Evolutionary conservation across 2,329 filamentous ascomycete species (phyloP), one percentile per base, ranked within the genome.

Genomic region (Bipolaris cookei): DNA sequence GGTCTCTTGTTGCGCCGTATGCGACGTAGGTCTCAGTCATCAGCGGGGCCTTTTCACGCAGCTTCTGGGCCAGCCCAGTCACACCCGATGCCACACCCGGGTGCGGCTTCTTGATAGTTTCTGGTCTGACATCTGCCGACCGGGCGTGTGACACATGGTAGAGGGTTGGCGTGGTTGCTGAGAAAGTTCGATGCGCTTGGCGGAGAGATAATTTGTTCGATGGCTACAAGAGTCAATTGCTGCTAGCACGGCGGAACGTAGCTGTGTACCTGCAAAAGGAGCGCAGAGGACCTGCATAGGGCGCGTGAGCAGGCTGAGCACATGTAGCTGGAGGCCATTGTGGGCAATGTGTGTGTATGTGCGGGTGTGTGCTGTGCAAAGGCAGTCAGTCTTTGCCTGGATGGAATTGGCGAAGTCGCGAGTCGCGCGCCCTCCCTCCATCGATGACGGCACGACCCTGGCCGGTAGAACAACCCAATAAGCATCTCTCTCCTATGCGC

Each of bases 1-100:
- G 81, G 56, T 84, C 81, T 78, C 96, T 89, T 23, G 92, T 95
- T 48, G 87, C 86, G 58, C 87, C 88, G 72, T 95, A 90, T 32
- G 92, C 90, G 52, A 90, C 85, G 75, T 97, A 97, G 11, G 86
- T 87, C 68, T 88, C 86, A 10, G 73, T 76, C 64, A 72, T 69
- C 44, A 70, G 49, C 8, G 73, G 72, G 16, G 71, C 71, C 45
- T 67, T 72, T 53, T 74, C 66, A 30, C 71, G 69, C 35, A 77
- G 37, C 58, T 67, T 68, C 43, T 68, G 54, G 14, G 71, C 74
- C 16, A 76, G 51, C 10, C 67, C 63, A 20, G 59, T 63, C 30
- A 67, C 56, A 32, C 62, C 56, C 2, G 53, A 59, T 46, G 50
- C 61, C 23, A 64, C 54, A 20, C 42, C 54, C 13, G 62, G 44